Conservation (phyloP, 1,284 basidiomycete species). For the Mycosarcoma mackinlayi region DNA sequence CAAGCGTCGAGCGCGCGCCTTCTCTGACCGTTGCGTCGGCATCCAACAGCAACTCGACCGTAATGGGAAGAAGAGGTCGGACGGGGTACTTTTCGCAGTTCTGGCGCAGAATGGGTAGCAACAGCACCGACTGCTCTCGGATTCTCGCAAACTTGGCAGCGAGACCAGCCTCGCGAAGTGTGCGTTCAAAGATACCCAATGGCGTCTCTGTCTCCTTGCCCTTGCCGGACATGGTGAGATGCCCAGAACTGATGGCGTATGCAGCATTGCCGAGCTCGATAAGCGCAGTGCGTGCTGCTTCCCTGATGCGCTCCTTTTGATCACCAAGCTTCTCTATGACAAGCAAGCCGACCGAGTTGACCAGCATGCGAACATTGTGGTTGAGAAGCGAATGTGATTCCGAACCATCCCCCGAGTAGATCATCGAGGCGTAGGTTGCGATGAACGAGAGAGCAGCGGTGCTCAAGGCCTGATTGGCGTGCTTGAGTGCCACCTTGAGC, state of each 20-base stretch:
- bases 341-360: constrained; percentile 77
- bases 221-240: constrained; percentile 70
- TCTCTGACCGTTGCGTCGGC: constrained; percentile 89
- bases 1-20: constrained; percentile 80
- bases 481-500: constrained; percentile 80
- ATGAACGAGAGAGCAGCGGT: constrained; percentile 63
- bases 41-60: constrained; percentile 89
- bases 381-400: constrained; percentile 34
- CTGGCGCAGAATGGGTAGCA: constrained; percentile 45
- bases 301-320: constrained; percentile 77
- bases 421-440: constrained; percentile 52
- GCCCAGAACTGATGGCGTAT: constrained; percentile 72
- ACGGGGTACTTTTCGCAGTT: constrained; percentile 75
- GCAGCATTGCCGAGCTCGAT: constrained; percentile 79
- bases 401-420: constrained; percentile 31
- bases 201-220: constrained; percentile 82
- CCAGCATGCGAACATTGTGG: constrained; percentile 50
- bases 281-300: constrained; percentile 80
- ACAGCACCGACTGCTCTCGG: constrained; percentile 71
- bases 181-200: constrained; percentile 78
- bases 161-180: constrained; percentile 80
- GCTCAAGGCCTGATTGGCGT: constrained; percentile 80
- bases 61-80: constrained; percentile 79
- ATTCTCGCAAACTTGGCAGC: constrained; percentile 74
- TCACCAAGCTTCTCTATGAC: constrained; percentile 86